Base-by-base conservation (phyloP, 2,329 filamentous ascomycete genomes). In the Colletotrichum aenigma region DNA sequence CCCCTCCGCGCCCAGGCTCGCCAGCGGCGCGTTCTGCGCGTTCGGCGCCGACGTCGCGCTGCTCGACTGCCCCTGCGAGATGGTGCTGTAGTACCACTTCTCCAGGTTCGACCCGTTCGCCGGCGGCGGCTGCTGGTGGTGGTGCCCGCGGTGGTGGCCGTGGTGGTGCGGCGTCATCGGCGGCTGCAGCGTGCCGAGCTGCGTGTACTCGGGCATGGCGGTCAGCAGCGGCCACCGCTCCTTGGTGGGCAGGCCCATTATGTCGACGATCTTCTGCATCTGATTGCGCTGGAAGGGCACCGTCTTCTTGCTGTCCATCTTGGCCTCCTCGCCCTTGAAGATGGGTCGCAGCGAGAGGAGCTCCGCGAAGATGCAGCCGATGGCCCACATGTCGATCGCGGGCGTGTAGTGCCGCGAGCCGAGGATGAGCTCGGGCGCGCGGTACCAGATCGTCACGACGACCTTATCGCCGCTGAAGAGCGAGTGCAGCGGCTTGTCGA, bases 361-460 rank as follows among this genome's bases (percentile, higher is more conserved):
- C 84, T 99, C 97, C 3, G 97, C 97, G 81, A 99, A 98, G 81
- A 99, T 99, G 84, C 97, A 99, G 1, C 97, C 97, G 1, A 99
- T 93, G 4, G 97, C 97, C 97, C 97, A 99, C 84, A 98, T 93
- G 84, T 99, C 97, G 78, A 99, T 95, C 26, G 97, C 96, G 0
- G 97, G 96, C 0, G 97, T 98, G 86, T 99, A 99, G 84, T 99
- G 97, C n/a, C 95, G 91, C 66, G 94, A 95, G 3, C 97, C 97
- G 4, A 99, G 91, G 2, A 99, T 91, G 6, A 99, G 89, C 84
- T 99, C 97, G 0, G 97, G 97, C 0, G 97, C 97, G 26, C 97
- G 95, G 81, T 99, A 99, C 97, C 97, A 99, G 77, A 99, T 99
- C 0, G 97, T 99, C 16, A 99, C 97, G 68, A 99, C 97, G 4